phyloP scores from a whole-genome alignment of 108 stramenopile genomes.

The Pseudonitzschia multistriata region DNA sequence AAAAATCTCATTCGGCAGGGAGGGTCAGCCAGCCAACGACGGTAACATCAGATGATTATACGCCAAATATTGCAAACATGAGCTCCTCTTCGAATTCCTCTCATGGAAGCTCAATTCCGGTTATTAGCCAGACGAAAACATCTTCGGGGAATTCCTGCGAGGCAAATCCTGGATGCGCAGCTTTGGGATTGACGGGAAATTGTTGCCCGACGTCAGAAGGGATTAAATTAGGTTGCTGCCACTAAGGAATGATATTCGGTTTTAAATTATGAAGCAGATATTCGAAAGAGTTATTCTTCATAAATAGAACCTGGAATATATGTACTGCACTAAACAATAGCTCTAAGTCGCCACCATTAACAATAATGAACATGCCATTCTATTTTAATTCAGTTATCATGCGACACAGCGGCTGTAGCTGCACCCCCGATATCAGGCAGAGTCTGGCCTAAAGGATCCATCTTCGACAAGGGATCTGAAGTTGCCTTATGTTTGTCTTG shows the following conservation, averaged over 20 bases:
- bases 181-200: constrained; percentile 27
- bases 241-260: not conserved
- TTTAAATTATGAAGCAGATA: not conserved
- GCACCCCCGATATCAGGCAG: constrained; percentile 32
- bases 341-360: no score
- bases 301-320: not conserved
- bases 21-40: not conserved
- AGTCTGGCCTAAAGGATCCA: constrained; percentile 36
- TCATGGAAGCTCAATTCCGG: not conserved
- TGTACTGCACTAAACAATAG: not conserved
- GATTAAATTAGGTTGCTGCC: constrained; percentile 38
- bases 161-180: constrained; percentile 28
- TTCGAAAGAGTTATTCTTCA: not conserved
- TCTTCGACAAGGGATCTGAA: constrained; percentile 27
- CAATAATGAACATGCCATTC: not conserved
- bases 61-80: not conserved
- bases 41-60: not conserved
- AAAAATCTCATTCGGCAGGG: not conserved
- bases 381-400: constrained; percentile 5
- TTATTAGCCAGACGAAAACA: not conserved
- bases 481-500: not conserved
- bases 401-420: constrained; percentile 1
- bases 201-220: constrained; percentile 48
- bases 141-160: constrained; percentile 14
- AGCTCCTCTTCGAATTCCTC: not conserved